Conservation (phyloP, 805 yeast genomes). For the Candida vaughaniae region DNA sequence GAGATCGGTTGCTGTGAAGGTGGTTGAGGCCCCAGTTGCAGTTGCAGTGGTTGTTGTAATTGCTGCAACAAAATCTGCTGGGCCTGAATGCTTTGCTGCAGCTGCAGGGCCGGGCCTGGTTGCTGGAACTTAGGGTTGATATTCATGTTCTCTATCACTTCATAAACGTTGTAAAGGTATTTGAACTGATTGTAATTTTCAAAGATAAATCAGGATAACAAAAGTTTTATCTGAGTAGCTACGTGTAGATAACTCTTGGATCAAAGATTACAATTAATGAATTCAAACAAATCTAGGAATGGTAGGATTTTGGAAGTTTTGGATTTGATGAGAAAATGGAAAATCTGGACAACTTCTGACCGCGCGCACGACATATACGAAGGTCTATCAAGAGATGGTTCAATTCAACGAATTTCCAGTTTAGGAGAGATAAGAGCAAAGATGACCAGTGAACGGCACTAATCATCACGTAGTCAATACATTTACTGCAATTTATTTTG, state of each 20-base stretch:
- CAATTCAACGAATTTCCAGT: slow-evolving; percentile 1
- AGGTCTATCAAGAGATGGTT: too few relatives aligned
- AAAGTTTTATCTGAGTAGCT: too few relatives aligned
- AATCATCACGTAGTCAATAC: too few relatives aligned
- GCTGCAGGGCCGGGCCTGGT: slow-evolving; percentile 27
- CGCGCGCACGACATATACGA: slow-evolving; percentile 2
- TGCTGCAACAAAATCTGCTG: slow-evolving; percentile 44
- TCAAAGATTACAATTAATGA: neutral
- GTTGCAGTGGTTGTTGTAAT: slow-evolving; percentile 35
- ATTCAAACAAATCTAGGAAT: neutral
- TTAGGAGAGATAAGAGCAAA: too few relatives aligned
- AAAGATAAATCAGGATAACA: too few relatives aligned
- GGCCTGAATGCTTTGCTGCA: slow-evolving; percentile 36
- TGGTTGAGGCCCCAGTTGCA: slow-evolving; percentile 18
- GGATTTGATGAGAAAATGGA: slow-evolving; percentile 6
- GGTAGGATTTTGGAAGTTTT: neutral
- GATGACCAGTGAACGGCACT: too few relatives aligned
- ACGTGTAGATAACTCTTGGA: neutral
- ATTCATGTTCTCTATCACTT: slow-evolving; percentile 21
- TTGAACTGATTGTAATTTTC: too few relatives aligned
- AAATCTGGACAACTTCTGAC: slow-evolving; percentile 6
- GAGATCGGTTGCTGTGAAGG: slow-evolving; percentile 6
- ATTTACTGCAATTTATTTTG: too few relatives aligned
- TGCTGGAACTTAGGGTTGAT: slow-evolving; percentile 40
- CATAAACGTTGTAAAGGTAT: too few relatives aligned